Evolutionary conservation across 495 filamentous ascomycete species (phyloP), one percentile per base, ranked within the genome.

Genomic region (Podospora pseudoanserina): DNA sequence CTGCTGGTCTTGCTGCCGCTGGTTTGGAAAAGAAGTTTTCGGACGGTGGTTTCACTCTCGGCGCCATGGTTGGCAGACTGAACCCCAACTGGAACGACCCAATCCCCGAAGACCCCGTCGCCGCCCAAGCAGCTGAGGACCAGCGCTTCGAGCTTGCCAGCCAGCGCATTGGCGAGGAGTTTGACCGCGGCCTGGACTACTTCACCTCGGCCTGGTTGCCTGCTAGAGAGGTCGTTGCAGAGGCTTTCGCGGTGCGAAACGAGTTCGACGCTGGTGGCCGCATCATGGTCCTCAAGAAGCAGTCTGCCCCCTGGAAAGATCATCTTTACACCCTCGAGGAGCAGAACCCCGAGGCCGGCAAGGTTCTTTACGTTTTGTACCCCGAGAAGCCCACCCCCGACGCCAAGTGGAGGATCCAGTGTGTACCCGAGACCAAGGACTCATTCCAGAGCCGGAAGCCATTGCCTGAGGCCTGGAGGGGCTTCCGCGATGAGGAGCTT

Each of bases 321-420:
- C 95, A 99, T 73, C 84, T 99, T 18, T 97, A 97, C 80, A 88
- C 86, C 54, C 86, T 98, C 28, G 96, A 99, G 80, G 84, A 85
- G 67, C 81, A 85, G 66, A 76, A 78, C 19, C 81, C 82, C 26
- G 78, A 77, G 13, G 77, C 79, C 0, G 81, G 84, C 39, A 79
- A 88, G 74, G 87, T 92, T 5, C 79, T 92, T n/a, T 98, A 97
- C 78, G 94, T 96, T n/a, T 83, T 98, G 1, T 99, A 97, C 81
- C 89, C 92, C 1, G 96, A 99, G 82, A 89, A 83, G 69, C 82
- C 85, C 4, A 78, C 80, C 3, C 83, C 87, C 61, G 91, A 85
- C 34, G 80, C 89, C 63, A 94, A 92, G 78, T 99, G 95, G 95
- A 89, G 95, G 64, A 88, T 99, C 66, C 94, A 97, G 78, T 89